Percentiles rank a stretch among this genome's conserved stretches.
phyloP scores from a whole-genome alignment of 2,329 filamentous ascomycete genomes.

The Beauveria rudraprayagi region DNA sequence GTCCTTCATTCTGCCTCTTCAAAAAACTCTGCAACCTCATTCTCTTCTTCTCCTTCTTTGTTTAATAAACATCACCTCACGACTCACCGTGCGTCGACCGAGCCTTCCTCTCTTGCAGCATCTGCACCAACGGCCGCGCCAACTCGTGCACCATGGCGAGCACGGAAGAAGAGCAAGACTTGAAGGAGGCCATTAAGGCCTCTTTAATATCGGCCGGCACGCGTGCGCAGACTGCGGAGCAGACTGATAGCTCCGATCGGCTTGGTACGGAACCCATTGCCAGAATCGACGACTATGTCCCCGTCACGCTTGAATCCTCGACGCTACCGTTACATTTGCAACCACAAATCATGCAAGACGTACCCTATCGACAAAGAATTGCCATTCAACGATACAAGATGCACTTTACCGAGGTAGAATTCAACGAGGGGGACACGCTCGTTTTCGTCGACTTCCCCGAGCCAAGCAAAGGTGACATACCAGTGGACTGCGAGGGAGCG shows the following conservation, averaged over 20 bases:
- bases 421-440: constrained; percentile 33
- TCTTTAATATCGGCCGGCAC: not conserved
- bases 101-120: not conserved
- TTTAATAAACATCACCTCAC: not conserved
- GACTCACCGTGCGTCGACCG: not conserved
- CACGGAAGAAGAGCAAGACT: not conserved
- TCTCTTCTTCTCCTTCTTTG: not conserved
- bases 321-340: not conserved
- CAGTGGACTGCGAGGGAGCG: constrained; percentile 28
- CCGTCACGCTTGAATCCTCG: not conserved
- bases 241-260: not conserved
- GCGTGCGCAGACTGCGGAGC: too few relatives aligned
- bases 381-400: constrained; percentile 7
- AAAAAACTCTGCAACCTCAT: not conserved
- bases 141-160: not conserved
- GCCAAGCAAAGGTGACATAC: constrained; percentile 13
- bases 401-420: constrained; percentile 15
- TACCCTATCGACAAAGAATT: not conserved
- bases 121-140: not conserved
- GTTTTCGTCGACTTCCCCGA: constrained; percentile 34
- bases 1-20: not conserved
- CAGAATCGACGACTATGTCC: not conserved
- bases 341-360: not conserved
- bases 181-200: not conserved
- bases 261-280: not conserved